A percentile compares a stretch with the other conserved stretches of the same genome.
Evolutionary conservation across 2,329 filamentous ascomycete species (phyloP).

Genomic region (Aspergillus brunneoviolaceus): DNA sequence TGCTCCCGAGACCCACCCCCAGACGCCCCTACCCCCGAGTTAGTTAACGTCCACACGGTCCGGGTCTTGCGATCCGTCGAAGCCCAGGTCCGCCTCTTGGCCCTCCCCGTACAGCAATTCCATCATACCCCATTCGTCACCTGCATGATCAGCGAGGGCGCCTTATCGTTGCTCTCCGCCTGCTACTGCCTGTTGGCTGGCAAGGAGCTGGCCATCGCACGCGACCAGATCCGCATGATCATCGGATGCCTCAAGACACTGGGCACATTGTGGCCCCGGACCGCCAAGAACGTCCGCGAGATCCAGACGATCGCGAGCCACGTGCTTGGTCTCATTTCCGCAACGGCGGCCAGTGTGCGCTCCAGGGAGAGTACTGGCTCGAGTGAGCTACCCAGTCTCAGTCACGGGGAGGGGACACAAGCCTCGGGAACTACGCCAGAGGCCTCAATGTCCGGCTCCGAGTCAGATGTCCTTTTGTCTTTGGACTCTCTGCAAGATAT

Average conservation of each 20-base stretch:
- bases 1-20: constrained; percentile 29
- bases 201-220: constrained; percentile 34
- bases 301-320: constrained; percentile 43
- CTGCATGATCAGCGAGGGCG: constrained; percentile 45
- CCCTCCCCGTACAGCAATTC: constrained; percentile 37
- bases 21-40: constrained; percentile 19
- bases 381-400: not conserved
- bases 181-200: constrained; percentile 38
- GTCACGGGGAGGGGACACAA: not conserved
- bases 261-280: constrained; percentile 41
- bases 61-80: constrained; percentile 41
- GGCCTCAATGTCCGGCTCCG: not conserved
- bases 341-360: not conserved
- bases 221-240: constrained; percentile 44
- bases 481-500: not conserved
- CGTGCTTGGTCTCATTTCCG: constrained; percentile 19
- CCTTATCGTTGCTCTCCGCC: constrained; percentile 35
- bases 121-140: constrained; percentile 43
- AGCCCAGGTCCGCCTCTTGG: constrained; percentile 40
- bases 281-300: constrained; percentile 39
- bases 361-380: not conserved
- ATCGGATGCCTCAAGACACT: constrained; percentile 44
- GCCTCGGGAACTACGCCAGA: not conserved
- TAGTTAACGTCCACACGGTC: constrained; percentile 41
- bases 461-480: not conserved